Conservation (phyloP, 805 yeast genomes). For the Wickerhamiella lipophila region DNA sequence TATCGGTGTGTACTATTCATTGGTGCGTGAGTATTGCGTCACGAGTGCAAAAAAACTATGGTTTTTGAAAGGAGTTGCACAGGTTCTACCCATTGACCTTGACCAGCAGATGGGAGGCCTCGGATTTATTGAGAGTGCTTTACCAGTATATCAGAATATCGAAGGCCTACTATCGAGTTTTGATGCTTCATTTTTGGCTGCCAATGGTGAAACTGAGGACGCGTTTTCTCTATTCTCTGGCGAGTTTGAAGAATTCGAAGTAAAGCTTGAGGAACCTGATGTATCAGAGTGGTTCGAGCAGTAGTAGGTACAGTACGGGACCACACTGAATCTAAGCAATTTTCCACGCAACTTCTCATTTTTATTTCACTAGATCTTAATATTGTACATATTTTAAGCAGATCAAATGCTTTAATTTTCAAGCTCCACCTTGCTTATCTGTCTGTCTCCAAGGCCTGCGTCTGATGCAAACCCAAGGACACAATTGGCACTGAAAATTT, state of each 20-base stretch:
- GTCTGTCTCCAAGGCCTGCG: too few species aligned
- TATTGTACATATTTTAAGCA: too few species aligned
- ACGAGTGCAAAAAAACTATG: slow-evolving; percentile 85
- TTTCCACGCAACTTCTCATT: not conserved
- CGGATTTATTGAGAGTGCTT: slow-evolving; percentile 32
- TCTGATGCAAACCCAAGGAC: too few species aligned
- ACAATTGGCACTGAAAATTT: too few species aligned
- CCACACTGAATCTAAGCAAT: not conserved
- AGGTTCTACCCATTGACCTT: slow-evolving; percentile 80
- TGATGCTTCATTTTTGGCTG: slow-evolving; percentile 22
- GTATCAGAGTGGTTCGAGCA: slow-evolving; percentile 1
- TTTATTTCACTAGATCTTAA: too few species aligned
- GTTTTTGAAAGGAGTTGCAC: slow-evolving; percentile 86
- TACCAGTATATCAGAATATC: slow-evolving; percentile 26
- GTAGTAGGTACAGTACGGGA: not conserved
- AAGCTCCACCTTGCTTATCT: too few species aligned
- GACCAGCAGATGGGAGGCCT: slow-evolving; percentile 65
- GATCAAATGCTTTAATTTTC: too few species aligned
- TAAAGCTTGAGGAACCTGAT: not conserved
- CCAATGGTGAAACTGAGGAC: slow-evolving; percentile 16
- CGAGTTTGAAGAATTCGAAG: not conserved
- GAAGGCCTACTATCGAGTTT: slow-evolving; percentile 21
- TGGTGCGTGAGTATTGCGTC: slow-evolving; percentile 66
- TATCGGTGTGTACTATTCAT: slow-evolving; percentile 75
- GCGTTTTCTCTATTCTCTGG: not conserved